These are phyloP conservation scores for Hydnomerulius pinastri DNA, from an alignment of 768 basidiomycete genomes.

Conservation along the genomic window DNA sequence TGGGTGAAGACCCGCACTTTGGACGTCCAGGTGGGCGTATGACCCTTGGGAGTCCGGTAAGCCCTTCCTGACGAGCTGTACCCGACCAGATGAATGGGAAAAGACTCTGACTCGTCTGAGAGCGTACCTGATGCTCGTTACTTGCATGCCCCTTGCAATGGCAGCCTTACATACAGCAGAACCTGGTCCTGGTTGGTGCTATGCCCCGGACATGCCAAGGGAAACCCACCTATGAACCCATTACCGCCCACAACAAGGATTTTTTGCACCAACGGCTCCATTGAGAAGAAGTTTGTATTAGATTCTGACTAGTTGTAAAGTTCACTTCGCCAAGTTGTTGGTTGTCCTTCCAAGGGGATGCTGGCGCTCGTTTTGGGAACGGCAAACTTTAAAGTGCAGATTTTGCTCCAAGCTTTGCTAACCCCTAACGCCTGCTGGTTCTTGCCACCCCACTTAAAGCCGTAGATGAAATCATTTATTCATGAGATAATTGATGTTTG, in stretches of 20 bases:
- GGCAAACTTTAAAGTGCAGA: not conserved
- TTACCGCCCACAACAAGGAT: constrained; percentile 98
- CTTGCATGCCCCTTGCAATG: constrained; percentile 78
- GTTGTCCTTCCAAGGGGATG: too few species aligned
- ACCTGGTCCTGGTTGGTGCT: constrained; percentile 49
- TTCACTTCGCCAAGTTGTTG: too few species aligned
- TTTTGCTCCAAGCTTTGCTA: not conserved
- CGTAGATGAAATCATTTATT: constrained; percentile 1
- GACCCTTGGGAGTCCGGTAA: constrained; percentile 86
- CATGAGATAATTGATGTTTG: not conserved
- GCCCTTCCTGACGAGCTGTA: constrained; percentile 83
- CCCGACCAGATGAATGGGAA: not conserved
- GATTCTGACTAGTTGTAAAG: too few species aligned
- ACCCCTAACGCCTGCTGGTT: not conserved
- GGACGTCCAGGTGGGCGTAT: constrained; percentile 82
- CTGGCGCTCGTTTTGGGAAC: too few species aligned
- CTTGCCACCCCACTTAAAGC: not conserved
- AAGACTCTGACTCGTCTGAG: not conserved
- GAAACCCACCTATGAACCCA: constrained; percentile 85
- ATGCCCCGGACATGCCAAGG: not conserved
- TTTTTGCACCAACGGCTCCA: constrained; percentile 44
- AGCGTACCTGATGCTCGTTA: constrained; percentile 82
- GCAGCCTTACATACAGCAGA: constrained; percentile 93
- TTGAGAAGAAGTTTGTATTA: constrained; percentile 6
- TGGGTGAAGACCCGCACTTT: constrained; percentile 48